Evolutionary conservation across 2,329 filamentous ascomycete genomes (phyloP), one percentile per base, ranked within the genome.

Genomic region (Colletotrichum incanum): DNA sequence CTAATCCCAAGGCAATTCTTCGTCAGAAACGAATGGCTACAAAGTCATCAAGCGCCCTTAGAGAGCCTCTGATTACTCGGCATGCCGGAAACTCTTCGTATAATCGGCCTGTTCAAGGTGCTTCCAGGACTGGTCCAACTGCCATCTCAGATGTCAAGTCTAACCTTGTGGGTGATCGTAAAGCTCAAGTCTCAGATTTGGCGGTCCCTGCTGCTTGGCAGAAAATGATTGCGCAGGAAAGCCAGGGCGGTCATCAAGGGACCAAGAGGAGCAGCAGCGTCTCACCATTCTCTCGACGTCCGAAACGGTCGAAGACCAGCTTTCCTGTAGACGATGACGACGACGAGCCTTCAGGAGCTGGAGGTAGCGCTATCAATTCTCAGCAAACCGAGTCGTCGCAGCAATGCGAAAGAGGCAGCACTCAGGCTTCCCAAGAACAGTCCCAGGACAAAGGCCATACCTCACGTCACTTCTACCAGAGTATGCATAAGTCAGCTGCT

Each of bases 11-110:
- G n/a, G 18, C 62, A 8, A 65, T 43, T n/a, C 45, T 58, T 26
- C 63, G 52, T 6, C 50, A 34, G 34, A 16, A 47, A 47, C 23
- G 5, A 26, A 60, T 18, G 37, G 18, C 18, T 23, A 9, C 37
- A 12, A n/a, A 14, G 9, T 18, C 26, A 49, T 31, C n/a, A 11
- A 47, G 54, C 14, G 9, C 26, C 23, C 11, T 9, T 11, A 62
- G 5, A 18, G 28, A 43, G 5, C 20, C 9, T 20, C 28, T 61
- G 23, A 23, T 62, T 5, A 16, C 45, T 11, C 45, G 26, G 3
- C 65, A 67, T 20, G 37, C 26, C 18, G 55, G 65, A 6, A 56
- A 60, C 56, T 61, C 65, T 34, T 37, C 37, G 37, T 67, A 61
- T 28, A 67, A 67, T 9, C 56, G 65, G 8, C 65, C 65, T 23